A percentile compares a stretch with the other conserved stretches of the same genome.
Conservation (phyloP, 2,329 filamentous ascomycete genomes). For the Colletotrichum sp. region DNA sequence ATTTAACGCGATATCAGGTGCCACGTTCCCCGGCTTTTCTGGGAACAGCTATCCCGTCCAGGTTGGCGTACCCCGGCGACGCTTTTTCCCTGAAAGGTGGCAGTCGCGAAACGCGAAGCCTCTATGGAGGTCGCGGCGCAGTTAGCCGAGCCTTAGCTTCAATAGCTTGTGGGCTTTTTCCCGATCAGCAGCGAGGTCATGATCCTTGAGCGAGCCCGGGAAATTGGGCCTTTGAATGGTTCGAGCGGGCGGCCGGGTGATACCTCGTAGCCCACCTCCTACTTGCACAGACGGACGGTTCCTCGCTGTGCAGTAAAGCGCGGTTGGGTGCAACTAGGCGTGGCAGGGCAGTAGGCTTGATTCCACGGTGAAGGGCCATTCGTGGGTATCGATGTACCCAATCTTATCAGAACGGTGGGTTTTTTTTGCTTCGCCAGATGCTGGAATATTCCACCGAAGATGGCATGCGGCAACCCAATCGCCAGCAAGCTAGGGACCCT, state of each 20-base stretch:
- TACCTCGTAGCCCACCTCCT: not conserved
- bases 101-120: conserved; percentile 4
- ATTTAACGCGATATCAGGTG: not conserved
- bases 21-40: not conserved
- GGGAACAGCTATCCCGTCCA: not conserved
- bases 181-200: not conserved
- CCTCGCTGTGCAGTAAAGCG: not conserved
- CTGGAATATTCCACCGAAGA: not conserved
- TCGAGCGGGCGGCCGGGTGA: not conserved
- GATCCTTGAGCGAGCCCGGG: not conserved
- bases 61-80: not conserved
- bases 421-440: not conserved
- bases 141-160: not conserved
- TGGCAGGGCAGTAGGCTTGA: not conserved
- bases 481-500: not conserved
- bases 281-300: not conserved
- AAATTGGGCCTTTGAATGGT: not conserved
- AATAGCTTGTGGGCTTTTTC: not conserved
- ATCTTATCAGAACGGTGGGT: not conserved
- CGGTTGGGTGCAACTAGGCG: not conserved
- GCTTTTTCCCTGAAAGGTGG: conserved; percentile 5
- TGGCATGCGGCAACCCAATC: not conserved
- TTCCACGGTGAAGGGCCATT: not conserved
- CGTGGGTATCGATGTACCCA: not conserved
- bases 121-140: not conserved